Evolutionary conservation across 1,139 yeast species (phyloP).

Genomic region (Kazachstania sp.): DNA sequence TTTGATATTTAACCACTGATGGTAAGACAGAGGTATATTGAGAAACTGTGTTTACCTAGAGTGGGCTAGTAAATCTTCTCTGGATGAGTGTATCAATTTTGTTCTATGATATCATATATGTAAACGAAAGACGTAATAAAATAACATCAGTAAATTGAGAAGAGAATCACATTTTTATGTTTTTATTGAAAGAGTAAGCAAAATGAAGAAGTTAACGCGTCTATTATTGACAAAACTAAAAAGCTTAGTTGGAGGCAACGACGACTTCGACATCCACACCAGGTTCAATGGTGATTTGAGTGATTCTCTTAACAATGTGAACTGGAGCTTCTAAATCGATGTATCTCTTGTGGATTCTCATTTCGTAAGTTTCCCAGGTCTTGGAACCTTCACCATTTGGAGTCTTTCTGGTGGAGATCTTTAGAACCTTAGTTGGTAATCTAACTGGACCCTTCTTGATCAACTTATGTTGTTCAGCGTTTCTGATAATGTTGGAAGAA

Average conservation of each 20-base stretch:
- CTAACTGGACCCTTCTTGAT: conserved; percentile 98
- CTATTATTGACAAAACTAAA: neutral
- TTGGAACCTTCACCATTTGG: conserved; percentile 99
- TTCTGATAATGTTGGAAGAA: conserved; percentile 79
- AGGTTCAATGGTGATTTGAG: conserved; percentile 86
- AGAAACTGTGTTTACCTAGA: conserved; percentile 33
- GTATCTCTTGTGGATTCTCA: conserved; percentile 99
- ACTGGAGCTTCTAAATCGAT: conserved; percentile 98
- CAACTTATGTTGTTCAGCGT: conserved; percentile 76
- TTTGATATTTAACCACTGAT: conserved; percentile 30
- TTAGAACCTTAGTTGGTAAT: conserved; percentile 98
- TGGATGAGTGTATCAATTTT: neutral
- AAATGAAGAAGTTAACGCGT: conserved; percentile 4
- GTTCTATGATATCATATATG: no score
- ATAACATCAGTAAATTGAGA: neutral
- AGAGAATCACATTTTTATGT: neutral
- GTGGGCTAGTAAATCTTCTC: conserved; percentile 22
- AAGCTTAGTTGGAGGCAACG: conserved; percentile 29
- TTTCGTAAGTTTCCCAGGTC: conserved; percentile 99
- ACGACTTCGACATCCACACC: conserved; percentile 56
- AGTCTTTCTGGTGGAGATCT: conserved; percentile 99
- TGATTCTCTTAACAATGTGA: conserved; percentile 86
- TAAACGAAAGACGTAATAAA: no score
- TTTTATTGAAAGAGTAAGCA: conserved; percentile 1
- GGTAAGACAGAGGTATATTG: conserved; percentile 33